Base-by-base conservation (phyloP, 78 protist species). In the Emiliania huxleyi region DNA sequence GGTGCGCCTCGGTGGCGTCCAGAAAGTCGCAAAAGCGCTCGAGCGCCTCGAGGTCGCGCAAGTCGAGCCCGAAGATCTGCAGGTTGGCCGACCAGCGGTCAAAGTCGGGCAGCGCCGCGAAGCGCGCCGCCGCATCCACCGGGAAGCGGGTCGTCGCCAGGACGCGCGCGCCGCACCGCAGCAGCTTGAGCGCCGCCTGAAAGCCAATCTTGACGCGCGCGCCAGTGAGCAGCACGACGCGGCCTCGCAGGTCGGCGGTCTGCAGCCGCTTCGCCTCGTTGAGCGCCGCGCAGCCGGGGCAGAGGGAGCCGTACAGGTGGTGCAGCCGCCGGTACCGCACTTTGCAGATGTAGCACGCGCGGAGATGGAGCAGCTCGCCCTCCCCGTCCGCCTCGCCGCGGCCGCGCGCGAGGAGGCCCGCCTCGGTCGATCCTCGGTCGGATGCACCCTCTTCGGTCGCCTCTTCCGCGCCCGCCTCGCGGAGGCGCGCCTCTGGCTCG, bases 91-190 rank as follows among this genome's bases (percentile, higher is more conserved):
- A 45, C 55, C 75, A 95, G 38, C 21, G 35, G 48, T 0, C 62
- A 37, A 90, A 94, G 46, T 96, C 96, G 11, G 94, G 92, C 37
- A 40, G 95, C 3, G 79, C 71, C 8, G 95, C 94, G 69, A 94
- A 96, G 8, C 97, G 93, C 40, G 38, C 29, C 44, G 93, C 88
- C 26, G 95, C 81, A 87, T 96, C 97, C 85, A 12, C 62, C 1
- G 97, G 97, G 91, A 95, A 96, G 40, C 97, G 94, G 5, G 96
- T 85, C 2, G 96, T 96, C 19, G 90, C 97, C 33, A 96, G 29
- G 46, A 96, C 96, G 1, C 23, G 18, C 55, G 96, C 95, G 38
- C 96, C 95, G 40, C 93, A 84, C 11, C 96, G 69, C 71, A 96
- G 95, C 69, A 94, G 94, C 48, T 35, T 43, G 25, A 96, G 83